Evolutionary conservation across 2,329 filamentous ascomycete species (phyloP).

Genomic region (Fusarium keratoplasticum): DNA sequence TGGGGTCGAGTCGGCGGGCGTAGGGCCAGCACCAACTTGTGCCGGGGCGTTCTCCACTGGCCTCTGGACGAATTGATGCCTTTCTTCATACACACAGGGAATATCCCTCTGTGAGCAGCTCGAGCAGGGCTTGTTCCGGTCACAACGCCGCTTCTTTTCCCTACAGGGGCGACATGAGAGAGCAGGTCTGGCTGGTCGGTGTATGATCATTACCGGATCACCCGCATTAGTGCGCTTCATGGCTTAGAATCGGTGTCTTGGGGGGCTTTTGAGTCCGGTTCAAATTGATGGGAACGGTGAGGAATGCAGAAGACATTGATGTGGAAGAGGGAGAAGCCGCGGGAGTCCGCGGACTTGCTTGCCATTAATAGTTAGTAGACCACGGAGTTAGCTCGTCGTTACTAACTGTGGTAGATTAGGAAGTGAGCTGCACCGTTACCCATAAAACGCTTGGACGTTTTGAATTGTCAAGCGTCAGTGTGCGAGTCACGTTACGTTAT

Average conservation of each 20-base stretch:
- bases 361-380: background rate
- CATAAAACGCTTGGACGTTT: background rate
- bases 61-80: background rate
- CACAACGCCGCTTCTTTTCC: constrained; percentile 3
- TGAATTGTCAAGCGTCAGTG: background rate
- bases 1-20: background rate
- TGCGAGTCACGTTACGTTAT: no score
- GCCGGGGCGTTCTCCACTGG: background rate
- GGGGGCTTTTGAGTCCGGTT: background rate
- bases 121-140: background rate
- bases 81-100: background rate
- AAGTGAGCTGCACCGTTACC: background rate
- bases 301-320: background rate
- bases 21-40: background rate
- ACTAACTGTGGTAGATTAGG: background rate
- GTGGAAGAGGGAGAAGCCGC: background rate
- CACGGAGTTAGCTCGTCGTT: no score
- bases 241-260: background rate
- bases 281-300: background rate
- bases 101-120: background rate
- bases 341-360: background rate
- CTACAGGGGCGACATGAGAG: background rate
- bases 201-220: background rate
- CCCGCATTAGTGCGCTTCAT: background rate
- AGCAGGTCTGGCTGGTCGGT: background rate